phyloP scores from a whole-genome alignment of 2,329 filamentous ascomycete genomes.

The Ceratocystis eucalypticola region DNA sequence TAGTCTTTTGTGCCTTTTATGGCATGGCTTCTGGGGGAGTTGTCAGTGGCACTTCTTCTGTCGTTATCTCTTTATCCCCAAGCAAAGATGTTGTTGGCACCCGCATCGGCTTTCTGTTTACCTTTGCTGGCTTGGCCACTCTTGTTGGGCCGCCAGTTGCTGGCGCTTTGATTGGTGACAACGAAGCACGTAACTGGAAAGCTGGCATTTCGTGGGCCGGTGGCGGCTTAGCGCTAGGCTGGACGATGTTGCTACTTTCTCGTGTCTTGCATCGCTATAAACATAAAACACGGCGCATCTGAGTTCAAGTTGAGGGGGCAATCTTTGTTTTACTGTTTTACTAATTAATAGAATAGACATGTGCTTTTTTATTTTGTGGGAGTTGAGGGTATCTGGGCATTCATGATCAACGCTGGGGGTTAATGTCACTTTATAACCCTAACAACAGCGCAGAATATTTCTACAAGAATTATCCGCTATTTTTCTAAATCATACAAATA shows the following conservation, averaged over 20 bases:
- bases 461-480: too few species aligned
- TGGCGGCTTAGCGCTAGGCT: slow-evolving; percentile 24
- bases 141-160: slow-evolving; percentile 32
- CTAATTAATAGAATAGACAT: neutral
- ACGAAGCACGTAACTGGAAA: slow-evolving; percentile 24
- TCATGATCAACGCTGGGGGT: too few species aligned
- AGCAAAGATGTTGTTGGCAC: slow-evolving; percentile 31
- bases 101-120: slow-evolving; percentile 31
- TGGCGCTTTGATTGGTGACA: slow-evolving; percentile 28
- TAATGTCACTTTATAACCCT: too few species aligned
- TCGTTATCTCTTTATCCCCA: slow-evolving; percentile 30
- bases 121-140: slow-evolving; percentile 33
- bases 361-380: neutral
- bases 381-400: too few species aligned
- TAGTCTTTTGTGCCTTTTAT: slow-evolving; percentile 33
- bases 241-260: slow-evolving; percentile 21
- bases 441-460: too few species aligned
- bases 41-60: slow-evolving; percentile 32
- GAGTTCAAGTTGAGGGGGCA: neutral
- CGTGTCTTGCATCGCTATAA: slow-evolving; percentile 19
- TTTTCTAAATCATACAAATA: too few species aligned
- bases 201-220: slow-evolving; percentile 27
- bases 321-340: neutral
- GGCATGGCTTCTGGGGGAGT: slow-evolving; percentile 35
- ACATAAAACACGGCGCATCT: neutral